phyloP scores from a whole-genome alignment of 306 rosid genomes.

The Corylus heterophylla region DNA sequence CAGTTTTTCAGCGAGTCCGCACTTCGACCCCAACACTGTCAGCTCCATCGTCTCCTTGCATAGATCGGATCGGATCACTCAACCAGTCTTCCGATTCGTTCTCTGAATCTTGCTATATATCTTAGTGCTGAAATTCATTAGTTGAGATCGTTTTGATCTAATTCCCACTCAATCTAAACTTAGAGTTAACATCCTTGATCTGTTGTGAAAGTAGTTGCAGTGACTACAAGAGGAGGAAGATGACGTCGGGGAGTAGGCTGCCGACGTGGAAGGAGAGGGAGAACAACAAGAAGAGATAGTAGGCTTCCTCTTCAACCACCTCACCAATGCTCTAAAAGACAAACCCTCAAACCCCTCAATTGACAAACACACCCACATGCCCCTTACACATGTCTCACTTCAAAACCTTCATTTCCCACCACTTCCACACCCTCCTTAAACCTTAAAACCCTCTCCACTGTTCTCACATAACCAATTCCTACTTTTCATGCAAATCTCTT shows the following conservation, averaged over 20 bases:
- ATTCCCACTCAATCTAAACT: too few relatives aligned
- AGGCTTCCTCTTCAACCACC: neutral
- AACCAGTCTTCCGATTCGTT: neutral
- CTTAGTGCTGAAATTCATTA: neutral
- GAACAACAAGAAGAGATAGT: slow-evolving; percentile 58
- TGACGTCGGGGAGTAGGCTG: slow-evolving; percentile 78
- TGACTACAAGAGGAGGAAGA: slow-evolving; percentile 18
- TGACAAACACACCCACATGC: neutral
- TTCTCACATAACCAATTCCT: neutral
- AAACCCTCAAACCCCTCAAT: neutral
- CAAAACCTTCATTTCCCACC: slow-evolving; percentile 34
- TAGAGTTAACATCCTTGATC: neutral
- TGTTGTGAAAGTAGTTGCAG: neutral
- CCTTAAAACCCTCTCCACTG: slow-evolving; percentile 17
- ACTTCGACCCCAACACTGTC: too few relatives aligned
- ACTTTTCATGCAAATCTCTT: slow-evolving; percentile 9
- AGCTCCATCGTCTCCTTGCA: too few relatives aligned
- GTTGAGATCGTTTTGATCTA: too few relatives aligned
- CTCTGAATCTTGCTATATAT: neutral
- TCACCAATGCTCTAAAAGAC: neutral
- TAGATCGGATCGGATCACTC: too few relatives aligned
- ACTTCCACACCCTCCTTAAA: slow-evolving; percentile 23
- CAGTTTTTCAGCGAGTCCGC: too few relatives aligned
- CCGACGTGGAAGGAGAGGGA: slow-evolving; percentile 95
- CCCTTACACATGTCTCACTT: slow-evolving; percentile 32